These are phyloP conservation scores for Arthrobotrys sinensis DNA, from an alignment of 2,329 filamentous ascomycete genomes.

Conservation along the genomic window DNA sequence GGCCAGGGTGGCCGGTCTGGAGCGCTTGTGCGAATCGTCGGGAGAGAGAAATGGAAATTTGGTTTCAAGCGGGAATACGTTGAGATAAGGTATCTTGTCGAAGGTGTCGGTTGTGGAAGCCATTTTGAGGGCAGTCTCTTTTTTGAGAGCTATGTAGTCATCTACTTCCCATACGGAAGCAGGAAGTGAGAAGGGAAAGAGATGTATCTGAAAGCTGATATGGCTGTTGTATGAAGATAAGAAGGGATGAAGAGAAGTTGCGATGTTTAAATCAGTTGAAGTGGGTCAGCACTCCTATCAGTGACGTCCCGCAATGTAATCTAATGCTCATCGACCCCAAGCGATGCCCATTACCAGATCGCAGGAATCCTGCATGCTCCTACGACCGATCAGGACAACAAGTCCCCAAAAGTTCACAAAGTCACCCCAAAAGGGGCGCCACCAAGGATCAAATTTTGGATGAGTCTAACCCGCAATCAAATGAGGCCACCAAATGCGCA, in stretches of 20 bases:
- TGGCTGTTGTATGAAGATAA: too few species aligned
- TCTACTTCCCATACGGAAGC: not conserved
- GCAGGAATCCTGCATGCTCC: slow-evolving; percentile 20
- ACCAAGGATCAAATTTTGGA: slow-evolving; percentile 19
- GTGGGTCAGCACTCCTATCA: too few species aligned
- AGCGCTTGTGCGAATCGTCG: slow-evolving; percentile 36
- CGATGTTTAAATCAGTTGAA: too few species aligned
- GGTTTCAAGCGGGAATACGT: slow-evolving; percentile 47
- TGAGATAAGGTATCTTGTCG: slow-evolving; percentile 50
- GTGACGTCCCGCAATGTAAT: too few species aligned
- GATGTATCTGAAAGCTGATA: not conserved
- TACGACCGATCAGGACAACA: slow-evolving; percentile 20
- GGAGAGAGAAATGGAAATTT: slow-evolving; percentile 52
- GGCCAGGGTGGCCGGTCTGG: slow-evolving; percentile 34
- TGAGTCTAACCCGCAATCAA: slow-evolving; percentile 11
- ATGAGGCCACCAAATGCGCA: slow-evolving; percentile 23
- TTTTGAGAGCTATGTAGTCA: not conserved
- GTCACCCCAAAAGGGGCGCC: slow-evolving; percentile 4
- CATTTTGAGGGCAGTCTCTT: not conserved
- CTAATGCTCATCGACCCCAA: too few species aligned
- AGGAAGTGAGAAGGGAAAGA: not conserved
- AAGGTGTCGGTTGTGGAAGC: slow-evolving; percentile 29
- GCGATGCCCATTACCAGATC: not conserved
- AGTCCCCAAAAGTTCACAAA: not conserved
- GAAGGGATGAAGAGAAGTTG: too few species aligned